phyloP scores from a whole-genome alignment of 225 moss, liverwort and hornwort genomes.

The Pseudisothecium myosuroides region DNA sequence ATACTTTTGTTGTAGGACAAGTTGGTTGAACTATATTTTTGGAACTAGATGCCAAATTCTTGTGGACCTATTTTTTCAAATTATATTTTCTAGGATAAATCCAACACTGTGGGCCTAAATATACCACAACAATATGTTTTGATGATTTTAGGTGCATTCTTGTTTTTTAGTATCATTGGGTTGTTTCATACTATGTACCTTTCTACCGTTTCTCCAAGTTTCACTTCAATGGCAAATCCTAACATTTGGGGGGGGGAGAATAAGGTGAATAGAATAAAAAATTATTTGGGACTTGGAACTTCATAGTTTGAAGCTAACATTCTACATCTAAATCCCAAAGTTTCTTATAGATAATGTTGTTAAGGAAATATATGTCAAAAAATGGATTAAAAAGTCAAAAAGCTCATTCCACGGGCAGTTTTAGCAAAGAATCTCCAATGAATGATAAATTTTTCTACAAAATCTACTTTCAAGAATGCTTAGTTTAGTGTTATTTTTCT shows the following conservation, averaged over 20 bases:
- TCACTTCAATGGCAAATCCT: background rate
- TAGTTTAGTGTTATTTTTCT: background rate
- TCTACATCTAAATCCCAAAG: background rate
- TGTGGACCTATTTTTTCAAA: background rate
- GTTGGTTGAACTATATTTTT: background rate
- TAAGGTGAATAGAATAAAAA: background rate
- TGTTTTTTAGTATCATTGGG: fast-evolving
- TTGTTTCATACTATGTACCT: fast-evolving
- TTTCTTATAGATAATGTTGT: fast-evolving
- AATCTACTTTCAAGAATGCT: background rate
- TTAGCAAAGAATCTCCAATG: fast-evolving
- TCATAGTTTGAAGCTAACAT: background rate
- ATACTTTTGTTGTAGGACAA: background rate
- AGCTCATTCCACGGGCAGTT: fast-evolving
- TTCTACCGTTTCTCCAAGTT: fast-evolving
- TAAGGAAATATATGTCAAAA: background rate
- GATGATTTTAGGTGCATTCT: background rate
- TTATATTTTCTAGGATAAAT: background rate
- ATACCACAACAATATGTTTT: fast-evolving
- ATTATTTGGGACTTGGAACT: background rate
- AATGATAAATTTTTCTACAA: background rate
- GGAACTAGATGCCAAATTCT: too few species aligned
- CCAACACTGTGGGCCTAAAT: background rate
- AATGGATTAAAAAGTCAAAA: background rate
- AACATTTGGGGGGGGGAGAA: fast-evolving